Conservation (phyloP, 192 early-diverging fungal genomes). For the Rhizoclosmatium sp. region DNA sequence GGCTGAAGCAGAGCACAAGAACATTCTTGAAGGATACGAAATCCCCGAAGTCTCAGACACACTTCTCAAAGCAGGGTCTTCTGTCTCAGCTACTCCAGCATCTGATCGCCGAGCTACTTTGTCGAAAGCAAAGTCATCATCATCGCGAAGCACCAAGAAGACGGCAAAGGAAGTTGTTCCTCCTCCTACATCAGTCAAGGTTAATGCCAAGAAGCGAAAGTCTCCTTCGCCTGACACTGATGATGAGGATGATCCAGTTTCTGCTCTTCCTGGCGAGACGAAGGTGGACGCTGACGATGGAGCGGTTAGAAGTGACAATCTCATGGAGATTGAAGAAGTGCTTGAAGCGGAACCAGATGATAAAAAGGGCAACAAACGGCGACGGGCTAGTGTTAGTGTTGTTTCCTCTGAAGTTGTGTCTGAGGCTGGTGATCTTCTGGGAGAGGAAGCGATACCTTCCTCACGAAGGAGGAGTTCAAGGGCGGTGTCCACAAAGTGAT, state of each 20-base stretch:
- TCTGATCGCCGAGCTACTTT: background rate
- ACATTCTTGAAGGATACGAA: conserved; percentile 13
- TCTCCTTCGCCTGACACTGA: background rate
- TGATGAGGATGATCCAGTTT: background rate
- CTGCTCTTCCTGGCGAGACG: background rate
- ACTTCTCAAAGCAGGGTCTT: too few relatives aligned
- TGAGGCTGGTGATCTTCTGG: too few relatives aligned
- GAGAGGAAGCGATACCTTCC: too few relatives aligned
- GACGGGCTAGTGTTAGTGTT: background rate
- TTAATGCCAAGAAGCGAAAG: background rate
- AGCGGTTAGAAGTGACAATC: background rate
- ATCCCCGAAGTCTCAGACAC: background rate
- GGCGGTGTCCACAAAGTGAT: too few relatives aligned
- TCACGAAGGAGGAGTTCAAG: too few relatives aligned
- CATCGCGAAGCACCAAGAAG: background rate
- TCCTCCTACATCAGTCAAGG: background rate
- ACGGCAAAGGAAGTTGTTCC: background rate
- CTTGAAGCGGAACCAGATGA: conserved; percentile 2
- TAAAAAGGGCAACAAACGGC: background rate
- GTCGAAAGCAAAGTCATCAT: background rate
- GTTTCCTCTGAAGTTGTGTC: too few relatives aligned
- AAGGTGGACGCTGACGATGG: background rate
- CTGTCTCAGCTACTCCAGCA: too few relatives aligned
- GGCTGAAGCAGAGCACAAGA: conserved; percentile 10
- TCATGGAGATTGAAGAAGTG: background rate